Percentiles rank a stretch among this genome's conserved stretches.
Evolutionary conservation across 1,139 yeast genomes (phyloP).

Genomic region (Geotrichum reessii): DNA sequence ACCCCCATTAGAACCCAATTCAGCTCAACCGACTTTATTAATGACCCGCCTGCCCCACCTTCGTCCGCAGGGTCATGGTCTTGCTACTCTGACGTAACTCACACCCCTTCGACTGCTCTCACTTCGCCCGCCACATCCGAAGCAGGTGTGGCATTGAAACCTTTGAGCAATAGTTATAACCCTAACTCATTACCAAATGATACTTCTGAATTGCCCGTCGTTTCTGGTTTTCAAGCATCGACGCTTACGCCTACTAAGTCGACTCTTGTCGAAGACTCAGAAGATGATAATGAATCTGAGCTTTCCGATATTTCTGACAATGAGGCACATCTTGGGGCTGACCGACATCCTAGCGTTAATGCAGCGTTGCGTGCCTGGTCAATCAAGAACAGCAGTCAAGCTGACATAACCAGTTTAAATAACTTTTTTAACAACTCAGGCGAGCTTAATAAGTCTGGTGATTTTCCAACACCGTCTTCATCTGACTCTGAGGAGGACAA

Average conservation of each 20-base stretch:
- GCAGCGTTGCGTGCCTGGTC: conserved; percentile 20
- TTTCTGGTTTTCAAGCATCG: not conserved
- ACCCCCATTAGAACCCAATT: not conserved
- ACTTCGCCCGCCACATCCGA: not conserved
- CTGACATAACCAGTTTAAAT: conserved; percentile 14
- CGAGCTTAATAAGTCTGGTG: not conserved
- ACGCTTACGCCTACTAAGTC: conserved; percentile 11
- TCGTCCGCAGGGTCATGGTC: not conserved
- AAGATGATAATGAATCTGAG: conserved; percentile 25
- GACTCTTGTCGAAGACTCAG: conserved; percentile 23
- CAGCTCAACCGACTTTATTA: not conserved
- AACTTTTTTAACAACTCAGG: not conserved
- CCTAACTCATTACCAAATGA: not conserved
- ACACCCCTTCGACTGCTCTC: not conserved
- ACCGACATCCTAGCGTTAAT: conserved; percentile 7
- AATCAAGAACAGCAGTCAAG: conserved; percentile 18
- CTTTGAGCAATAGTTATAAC: not conserved
- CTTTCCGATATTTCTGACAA: conserved; percentile 2
- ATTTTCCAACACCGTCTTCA: conserved; percentile 1
- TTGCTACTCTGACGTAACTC: not conserved
- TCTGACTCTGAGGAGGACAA: conserved; percentile 25
- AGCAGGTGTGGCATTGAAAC: not conserved
- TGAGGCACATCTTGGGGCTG: not conserved
- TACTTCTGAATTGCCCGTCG: not conserved
- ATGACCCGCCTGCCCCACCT: not conserved